A percentile compares a stretch with the other conserved stretches of the same genome.
Evolutionary conservation across 202 grass and related monocot genomes (phyloP).

Genomic region (Eragrostis tef): DNA sequence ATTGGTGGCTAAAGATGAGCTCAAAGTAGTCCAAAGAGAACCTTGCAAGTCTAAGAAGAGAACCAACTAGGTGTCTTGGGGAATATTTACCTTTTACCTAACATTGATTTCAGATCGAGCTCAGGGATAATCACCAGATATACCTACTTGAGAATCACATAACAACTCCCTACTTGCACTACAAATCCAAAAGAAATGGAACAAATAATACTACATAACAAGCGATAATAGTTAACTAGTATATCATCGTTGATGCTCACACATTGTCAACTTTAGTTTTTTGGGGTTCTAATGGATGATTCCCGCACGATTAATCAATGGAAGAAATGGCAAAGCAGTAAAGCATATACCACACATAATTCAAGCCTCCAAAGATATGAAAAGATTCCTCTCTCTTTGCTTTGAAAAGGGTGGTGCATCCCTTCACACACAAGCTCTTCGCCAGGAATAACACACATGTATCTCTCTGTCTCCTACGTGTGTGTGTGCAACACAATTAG

Average conservation of each 20-base stretch:
- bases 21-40: constrained; percentile 66
- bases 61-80: constrained; percentile 60
- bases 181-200: constrained; percentile 43
- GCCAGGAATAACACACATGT: constrained; percentile 41
- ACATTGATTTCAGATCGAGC: constrained; percentile 45
- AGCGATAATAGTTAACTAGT: not conserved
- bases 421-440: constrained; percentile 71
- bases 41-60: constrained; percentile 61
- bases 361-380: constrained; percentile 69
- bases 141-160: constrained; percentile 58
- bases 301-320: constrained; percentile 68
- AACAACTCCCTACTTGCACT: constrained; percentile 44
- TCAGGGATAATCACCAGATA: constrained; percentile 79
- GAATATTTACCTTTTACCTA: constrained; percentile 66
- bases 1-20: constrained; percentile 52
- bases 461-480: constrained; percentile 11
- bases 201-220: not conserved
- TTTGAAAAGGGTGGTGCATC: constrained; percentile 73
- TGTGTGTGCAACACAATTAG: not conserved
- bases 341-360: constrained; percentile 95
- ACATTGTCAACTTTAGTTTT: constrained; percentile 51
- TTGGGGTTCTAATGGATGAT: constrained; percentile 48
- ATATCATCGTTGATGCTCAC: constrained; percentile 42
- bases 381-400: constrained; percentile 64
- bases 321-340: constrained; percentile 64